Evolutionary conservation across 371 early-diverging fungal species (phyloP).

Genomic region (Mucor sp.): DNA sequence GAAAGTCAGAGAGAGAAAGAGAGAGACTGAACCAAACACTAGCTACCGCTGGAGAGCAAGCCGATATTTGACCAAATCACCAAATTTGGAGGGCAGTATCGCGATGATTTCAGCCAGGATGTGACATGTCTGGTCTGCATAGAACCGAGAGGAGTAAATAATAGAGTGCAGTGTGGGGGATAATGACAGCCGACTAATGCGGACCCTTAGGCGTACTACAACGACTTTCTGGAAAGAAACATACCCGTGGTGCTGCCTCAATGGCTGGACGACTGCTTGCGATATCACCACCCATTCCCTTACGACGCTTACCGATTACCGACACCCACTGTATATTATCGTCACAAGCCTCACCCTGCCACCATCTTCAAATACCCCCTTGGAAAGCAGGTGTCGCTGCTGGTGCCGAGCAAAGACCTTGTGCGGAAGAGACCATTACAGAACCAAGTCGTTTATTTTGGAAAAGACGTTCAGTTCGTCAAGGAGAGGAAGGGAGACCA

Average conservation of each 20-base stretch:
- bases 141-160: conserved; percentile 48
- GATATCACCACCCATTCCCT: conserved; percentile 26
- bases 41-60: conserved; percentile 55
- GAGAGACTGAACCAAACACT: neutral
- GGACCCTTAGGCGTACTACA: conserved; percentile 47
- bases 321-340: conserved; percentile 10
- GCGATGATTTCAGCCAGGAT: conserved; percentile 41
- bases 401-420: neutral
- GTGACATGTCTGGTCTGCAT: conserved; percentile 65
- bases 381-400: neutral
- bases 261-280: conserved; percentile 78
- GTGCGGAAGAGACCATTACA: neutral
- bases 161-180: neutral
- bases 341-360: neutral
- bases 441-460: conserved; percentile 32
- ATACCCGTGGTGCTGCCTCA: conserved; percentile 75
- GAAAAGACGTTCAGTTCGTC: conserved; percentile 13
- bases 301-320: conserved; percentile 6
- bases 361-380: conserved; percentile 11
- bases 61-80: conserved; percentile 50
- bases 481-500: neutral
- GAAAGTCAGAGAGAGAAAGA: too few species aligned
- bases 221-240: conserved; percentile 45
- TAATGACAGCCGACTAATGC: conserved; percentile 1
- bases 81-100: conserved; percentile 62